Conservation (phyloP, 2,329 filamentous ascomycete genomes). For the Alternaria atra region DNA sequence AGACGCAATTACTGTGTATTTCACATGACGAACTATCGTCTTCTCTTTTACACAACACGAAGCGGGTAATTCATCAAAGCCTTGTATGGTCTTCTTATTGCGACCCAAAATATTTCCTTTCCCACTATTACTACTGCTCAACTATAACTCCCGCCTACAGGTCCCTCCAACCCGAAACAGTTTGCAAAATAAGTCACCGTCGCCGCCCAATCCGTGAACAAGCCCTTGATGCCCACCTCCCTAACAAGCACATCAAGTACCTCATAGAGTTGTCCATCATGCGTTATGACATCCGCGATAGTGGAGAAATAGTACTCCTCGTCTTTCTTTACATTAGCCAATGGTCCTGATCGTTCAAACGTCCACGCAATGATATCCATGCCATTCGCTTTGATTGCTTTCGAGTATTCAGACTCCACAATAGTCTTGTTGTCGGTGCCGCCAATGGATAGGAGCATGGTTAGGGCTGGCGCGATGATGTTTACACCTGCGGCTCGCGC, state of each 20-base stretch:
- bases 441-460: conserved; percentile 63
- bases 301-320: conserved; percentile 51
- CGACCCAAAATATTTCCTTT: not conserved
- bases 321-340: conserved; percentile 55
- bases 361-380: conserved; percentile 73
- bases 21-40: no score
- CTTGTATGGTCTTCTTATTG: no score
- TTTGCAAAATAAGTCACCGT: conserved; percentile 75
- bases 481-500: conserved; percentile 66
- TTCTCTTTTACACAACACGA: no score
- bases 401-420: conserved; percentile 69
- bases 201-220: conserved; percentile 73
- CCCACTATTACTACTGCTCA: not conserved
- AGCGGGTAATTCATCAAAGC: no score
- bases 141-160: conserved; percentile 21
- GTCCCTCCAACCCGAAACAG: conserved; percentile 62
- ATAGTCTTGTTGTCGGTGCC: conserved; percentile 61
- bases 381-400: conserved; percentile 65
- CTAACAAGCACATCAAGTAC: conserved; percentile 68
- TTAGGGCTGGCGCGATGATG: conserved; percentile 68
- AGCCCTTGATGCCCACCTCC: conserved; percentile 66
- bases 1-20: no score
- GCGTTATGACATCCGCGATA: conserved; percentile 63
- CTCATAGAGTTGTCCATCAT: conserved; percentile 71
- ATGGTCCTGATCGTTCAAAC: conserved; percentile 69